Evolutionary conservation across 768 basidiomycete species (phyloP), one percentile per base, ranked within the genome.

Genomic region (Mycena capillaripes): DNA sequence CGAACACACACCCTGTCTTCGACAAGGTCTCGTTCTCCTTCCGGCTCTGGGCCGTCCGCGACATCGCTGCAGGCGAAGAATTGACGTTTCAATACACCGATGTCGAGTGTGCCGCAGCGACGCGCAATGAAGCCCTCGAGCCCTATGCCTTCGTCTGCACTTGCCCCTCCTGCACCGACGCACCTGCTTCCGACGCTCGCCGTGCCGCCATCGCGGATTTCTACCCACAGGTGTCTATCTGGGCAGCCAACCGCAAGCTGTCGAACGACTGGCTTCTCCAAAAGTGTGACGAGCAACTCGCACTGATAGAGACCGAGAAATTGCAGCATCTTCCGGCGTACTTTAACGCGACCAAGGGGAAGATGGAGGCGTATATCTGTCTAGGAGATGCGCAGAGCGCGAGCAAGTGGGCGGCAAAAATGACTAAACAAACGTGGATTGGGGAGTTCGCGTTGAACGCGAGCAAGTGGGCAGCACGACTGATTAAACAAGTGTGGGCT

Each of bases 81-180:
- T 73, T 85, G 36, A 79, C 81, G 34, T 75, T 75, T 62, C 66
- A 76, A 19, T 85, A 83, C 75, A 74, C 73, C 34, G 36, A 68
- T 2, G 56, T 75, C 21, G 46, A 59, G n/a, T 23, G 44, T 11
- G 17, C 78, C 23, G 65, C 66, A 12, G 73, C 78, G 30, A 56
- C 74, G 58, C 81, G 85, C 29, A 75, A 80, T 44, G 65, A 59
- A 17, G 72, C 62, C 4, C 79, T 84, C 36, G 60, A 66, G 23
- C 75, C 77, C 0, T 84, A 84, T 72, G 79, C 74, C 3, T 76
- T 86, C 68, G 58, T 65, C 30, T 86, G 85, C 72, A 57, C 75
- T 19, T 85, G 84, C 71, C 36, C 59, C 30, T 70, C 79, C 46
- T 85, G 84, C 72, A 48, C 55, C 23, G 76, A 81, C 36, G 36